Conservation (phyloP, 2,329 filamentous ascomycete genomes). For the Metarhizium robertsii region DNA sequence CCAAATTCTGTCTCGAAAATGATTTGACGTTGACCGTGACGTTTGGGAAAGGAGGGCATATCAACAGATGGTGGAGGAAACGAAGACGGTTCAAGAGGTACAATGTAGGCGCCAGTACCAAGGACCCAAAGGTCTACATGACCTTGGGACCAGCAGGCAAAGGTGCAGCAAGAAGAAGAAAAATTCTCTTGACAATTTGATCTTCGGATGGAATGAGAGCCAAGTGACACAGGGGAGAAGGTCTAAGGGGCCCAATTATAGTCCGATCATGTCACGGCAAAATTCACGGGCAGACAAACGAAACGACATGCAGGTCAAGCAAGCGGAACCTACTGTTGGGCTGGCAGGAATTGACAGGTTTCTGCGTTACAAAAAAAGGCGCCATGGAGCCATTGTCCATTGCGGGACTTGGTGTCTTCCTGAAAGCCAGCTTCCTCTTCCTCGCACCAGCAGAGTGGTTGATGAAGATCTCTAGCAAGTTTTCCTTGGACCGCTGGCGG, state of each 20-base stretch:
- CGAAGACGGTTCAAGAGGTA: background rate
- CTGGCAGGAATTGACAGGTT: too few relatives aligned
- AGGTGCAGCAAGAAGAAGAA: background rate
- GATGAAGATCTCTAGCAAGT: too few relatives aligned
- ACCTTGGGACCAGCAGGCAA: background rate
- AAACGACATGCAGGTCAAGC: too few relatives aligned
- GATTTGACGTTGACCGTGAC: background rate
- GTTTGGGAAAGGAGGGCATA: too few relatives aligned
- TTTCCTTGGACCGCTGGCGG: too few relatives aligned
- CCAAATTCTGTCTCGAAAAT: constrained; percentile 1
- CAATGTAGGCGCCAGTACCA: background rate
- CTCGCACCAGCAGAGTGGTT: too few relatives aligned
- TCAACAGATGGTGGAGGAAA: background rate
- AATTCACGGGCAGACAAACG: too few relatives aligned
- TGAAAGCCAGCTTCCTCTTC: too few relatives aligned
- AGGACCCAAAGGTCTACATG: background rate
- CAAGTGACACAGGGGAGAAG: constrained; percentile 14
- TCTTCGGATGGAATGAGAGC: constrained; percentile 22
- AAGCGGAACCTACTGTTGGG: too few relatives aligned
- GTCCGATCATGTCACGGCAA: constrained; percentile 23
- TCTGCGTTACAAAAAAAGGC: too few relatives aligned
- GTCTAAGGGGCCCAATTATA: constrained; percentile 30
- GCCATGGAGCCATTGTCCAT: too few relatives aligned
- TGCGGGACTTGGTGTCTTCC: too few relatives aligned
- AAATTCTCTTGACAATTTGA: background rate